Percentiles rank a stretch among this genome's conserved stretches.
Evolutionary conservation across 2,329 filamentous ascomycete genomes (phyloP).

Genomic region (Aspergillus ibericus): DNA sequence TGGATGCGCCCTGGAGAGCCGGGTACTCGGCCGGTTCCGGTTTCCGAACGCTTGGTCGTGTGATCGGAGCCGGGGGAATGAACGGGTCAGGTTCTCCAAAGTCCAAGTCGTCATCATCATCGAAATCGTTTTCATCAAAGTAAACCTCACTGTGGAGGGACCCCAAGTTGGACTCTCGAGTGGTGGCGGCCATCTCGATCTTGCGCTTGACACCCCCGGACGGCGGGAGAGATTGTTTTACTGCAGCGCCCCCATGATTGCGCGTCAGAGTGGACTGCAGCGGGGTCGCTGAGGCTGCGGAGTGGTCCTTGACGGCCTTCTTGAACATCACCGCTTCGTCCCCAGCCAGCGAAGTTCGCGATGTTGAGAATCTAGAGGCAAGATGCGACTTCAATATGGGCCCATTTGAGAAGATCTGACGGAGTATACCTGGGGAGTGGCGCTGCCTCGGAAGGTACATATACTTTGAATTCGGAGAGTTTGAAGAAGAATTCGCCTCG

Average conservation of each 20-base stretch:
- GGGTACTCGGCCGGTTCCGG: slow-evolving; percentile 6
- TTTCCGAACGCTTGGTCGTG: slow-evolving; percentile 6
- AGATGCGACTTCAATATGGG: slow-evolving; percentile 18
- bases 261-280: slow-evolving; percentile 34
- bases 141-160: slow-evolving; percentile 54
- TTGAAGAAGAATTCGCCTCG: background rate
- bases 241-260: slow-evolving; percentile 24
- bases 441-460: slow-evolving; percentile 29
- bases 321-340: slow-evolving; percentile 38
- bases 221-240: slow-evolving; percentile 24
- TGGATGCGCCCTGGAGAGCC: slow-evolving; percentile 3
- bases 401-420: slow-evolving; percentile 23
- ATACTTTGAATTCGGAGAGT: slow-evolving; percentile 11
- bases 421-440: slow-evolving; percentile 21
- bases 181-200: slow-evolving; percentile 33
- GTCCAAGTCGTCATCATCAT: slow-evolving; percentile 76
- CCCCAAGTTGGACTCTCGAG: slow-evolving; percentile 35
- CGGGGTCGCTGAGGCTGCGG: slow-evolving; percentile 31
- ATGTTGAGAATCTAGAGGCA: slow-evolving; percentile 28
- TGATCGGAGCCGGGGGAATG: slow-evolving; percentile 21
- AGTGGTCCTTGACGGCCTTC: slow-evolving; percentile 43
- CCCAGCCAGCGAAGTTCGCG: slow-evolving; percentile 16
- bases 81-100: slow-evolving; percentile 34
- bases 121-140: slow-evolving; percentile 81
- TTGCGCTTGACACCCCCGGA: slow-evolving; percentile 40